A percentile compares a stretch with the other conserved stretches of the same genome.
These are phyloP conservation scores for Corchorus capsularis DNA, from an alignment of 345 rosid genomes.

Conservation along the genomic window DNA sequence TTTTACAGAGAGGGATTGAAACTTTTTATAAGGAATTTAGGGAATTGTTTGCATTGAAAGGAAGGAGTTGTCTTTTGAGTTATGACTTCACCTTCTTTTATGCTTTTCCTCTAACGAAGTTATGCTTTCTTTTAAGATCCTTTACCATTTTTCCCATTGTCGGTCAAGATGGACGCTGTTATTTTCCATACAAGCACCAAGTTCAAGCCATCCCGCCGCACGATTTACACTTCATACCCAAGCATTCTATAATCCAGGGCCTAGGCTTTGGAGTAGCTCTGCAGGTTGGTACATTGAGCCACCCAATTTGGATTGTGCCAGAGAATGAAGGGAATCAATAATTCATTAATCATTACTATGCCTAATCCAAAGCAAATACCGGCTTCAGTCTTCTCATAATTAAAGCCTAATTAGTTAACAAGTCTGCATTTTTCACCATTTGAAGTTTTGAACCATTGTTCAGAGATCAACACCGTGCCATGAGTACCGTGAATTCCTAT, in stretches of 20 bases:
- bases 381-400: background rate
- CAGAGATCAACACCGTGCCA: too few species aligned
- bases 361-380: background rate
- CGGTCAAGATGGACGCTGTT: background rate
- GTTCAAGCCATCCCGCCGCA: slow-evolving; percentile 3
- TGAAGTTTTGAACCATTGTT: too few species aligned
- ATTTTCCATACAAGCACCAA: background rate
- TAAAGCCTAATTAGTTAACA: background rate
- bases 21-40: slow-evolving; percentile 33
- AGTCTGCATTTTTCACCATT: too few species aligned
- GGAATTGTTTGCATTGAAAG: slow-evolving; percentile 56
- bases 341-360: background rate
- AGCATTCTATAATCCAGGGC: background rate
- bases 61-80: slow-evolving; percentile 44
- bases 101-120: slow-evolving; percentile 52
- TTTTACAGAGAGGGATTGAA: background rate
- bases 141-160: slow-evolving; percentile 9
- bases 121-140: slow-evolving; percentile 52
- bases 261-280: background rate
- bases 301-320: background rate
- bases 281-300: background rate
- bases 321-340: background rate
- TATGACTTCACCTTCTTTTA: slow-evolving; percentile 28
- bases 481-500: background rate
- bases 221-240: background rate